Base-by-base conservation (phyloP, 495 filamentous ascomycete species). In the Terfezia boudieri region DNA sequence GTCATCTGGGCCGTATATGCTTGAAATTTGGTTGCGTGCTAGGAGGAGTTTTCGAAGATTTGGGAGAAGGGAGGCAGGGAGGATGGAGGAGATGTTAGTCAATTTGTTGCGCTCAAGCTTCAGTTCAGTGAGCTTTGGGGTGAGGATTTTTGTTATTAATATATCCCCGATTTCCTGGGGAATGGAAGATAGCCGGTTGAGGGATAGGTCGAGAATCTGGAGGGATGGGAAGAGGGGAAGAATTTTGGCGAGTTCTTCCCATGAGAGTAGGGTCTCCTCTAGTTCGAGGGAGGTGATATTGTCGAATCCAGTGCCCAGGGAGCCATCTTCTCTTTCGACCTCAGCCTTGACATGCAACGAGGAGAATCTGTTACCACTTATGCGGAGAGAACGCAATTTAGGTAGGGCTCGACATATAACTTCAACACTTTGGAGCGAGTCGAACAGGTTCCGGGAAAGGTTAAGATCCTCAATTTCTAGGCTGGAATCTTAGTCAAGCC, bases 361-460 rank as follows among this genome's bases (percentile, higher is more conserved):
- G n/a, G 53, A 55, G 57, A 95, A 83, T 9, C 87, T 80, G 63
- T 90, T 93, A 7, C 82, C 82, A 68, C 85, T 92, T 14, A 46
- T 14, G 8, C 41, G 41, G 14, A 46, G 17, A 9, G 14, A 20
- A 20, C 41, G 41, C 55, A 98, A 61, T 41, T 66, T 65, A 26
- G 74, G 70, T 8, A 96, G 68, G 52, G 77, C 73, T 4, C 41
- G 41, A 9, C 41, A 46, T 35, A 98, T 82, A 16, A 73, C 67
- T 46, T 74, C 71, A 20, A 94, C 73, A 26, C 81, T 76, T 3
- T 67, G 63, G 66, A 85, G 78, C 14, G 64, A 67, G 55, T 77
- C 76, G 59, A 95, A 76, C 50, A 95, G 67, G 65, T 89, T 96
- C 46, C 85, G 74, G 60, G 86, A 86, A 37, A 98, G 67, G 65